Evolutionary conservation across 1,284 basidiomycete genomes (phyloP).

Genomic region (Paramarasmius palmivorus): DNA sequence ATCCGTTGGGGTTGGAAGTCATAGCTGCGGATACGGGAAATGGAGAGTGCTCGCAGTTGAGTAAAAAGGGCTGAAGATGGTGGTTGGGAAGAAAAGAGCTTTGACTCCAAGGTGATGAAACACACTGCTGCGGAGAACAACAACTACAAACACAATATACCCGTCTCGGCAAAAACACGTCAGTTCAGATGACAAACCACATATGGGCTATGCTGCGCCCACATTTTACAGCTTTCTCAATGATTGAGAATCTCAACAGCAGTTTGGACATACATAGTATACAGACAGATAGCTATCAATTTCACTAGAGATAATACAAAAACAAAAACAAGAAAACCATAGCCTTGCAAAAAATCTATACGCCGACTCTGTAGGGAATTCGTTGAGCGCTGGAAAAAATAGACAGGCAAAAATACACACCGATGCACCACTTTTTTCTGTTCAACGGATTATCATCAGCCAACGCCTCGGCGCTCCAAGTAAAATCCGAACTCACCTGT

Average conservation of each 20-base stretch:
- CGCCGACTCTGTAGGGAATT: conserved; percentile 26
- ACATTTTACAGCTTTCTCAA: too few relatives aligned
- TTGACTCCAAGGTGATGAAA: background rate
- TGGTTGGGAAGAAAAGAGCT: background rate
- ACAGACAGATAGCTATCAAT: too few relatives aligned
- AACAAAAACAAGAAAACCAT: conserved; percentile 10
- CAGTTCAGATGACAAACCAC: background rate
- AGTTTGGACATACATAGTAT: too few relatives aligned
- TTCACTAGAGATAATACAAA: too few relatives aligned
- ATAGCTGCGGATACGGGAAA: background rate
- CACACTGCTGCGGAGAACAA: background rate
- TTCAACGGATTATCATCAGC: conserved; percentile 13
- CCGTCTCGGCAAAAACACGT: background rate
- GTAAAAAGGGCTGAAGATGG: background rate
- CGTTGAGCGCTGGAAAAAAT: background rate
- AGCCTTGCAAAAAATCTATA: conserved; percentile 19
- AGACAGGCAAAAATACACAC: conserved; percentile 16
- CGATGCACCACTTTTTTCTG: conserved; percentile 54
- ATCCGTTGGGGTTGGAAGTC: too few relatives aligned
- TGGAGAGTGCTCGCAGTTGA: background rate
- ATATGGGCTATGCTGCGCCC: too few relatives aligned
- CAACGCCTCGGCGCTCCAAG: conserved; percentile 1
- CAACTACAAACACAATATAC: background rate
- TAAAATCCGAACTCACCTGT: conserved; percentile 45
- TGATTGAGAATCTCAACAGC: too few relatives aligned